Evolutionary conservation across 306 rosid species (phyloP), one percentile per base, ranked within the genome.

Genomic region (Chamaecrista fasciculata): DNA sequence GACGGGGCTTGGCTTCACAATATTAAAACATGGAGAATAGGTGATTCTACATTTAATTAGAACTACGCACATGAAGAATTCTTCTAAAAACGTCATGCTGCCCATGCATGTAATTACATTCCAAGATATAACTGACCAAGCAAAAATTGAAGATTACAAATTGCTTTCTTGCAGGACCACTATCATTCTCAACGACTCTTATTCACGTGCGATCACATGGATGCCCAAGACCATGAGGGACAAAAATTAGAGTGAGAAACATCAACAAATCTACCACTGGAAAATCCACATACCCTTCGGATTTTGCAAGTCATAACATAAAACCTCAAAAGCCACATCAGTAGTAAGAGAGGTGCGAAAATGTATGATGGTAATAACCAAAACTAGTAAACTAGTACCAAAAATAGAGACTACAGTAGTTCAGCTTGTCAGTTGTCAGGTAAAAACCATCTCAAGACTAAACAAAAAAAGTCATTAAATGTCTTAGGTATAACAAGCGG

Each of bases 161-260:
- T 20, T 28, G 39, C 62, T 56, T 7, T 53, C n/a, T 33, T 15
- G 53, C 11, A 59, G 74, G 78, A 78, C 78, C 81, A 78, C 59
- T 36, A 23, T 76, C 53, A 31, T 36, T 62, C 67, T 70, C 52
- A 31, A 33, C 46, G 60, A 63, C 19, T 70, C 50, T 48, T 44
- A 43, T 58, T 50, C 81, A 70, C 76, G 36, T 77, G 63, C 24
- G 14, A 47, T 56, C 77, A 70, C 71, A 26, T 70, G 75, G 74
- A 26, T 49, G 7, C 12, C 21, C 48, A 62, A 70, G 46, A 36
- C 57, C 44, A 21, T 5, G 20, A 28, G 44, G 65, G 64, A 53
- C 46, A 42, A 58, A 49, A 72, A 28, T 47, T 37, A 66, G 50
- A 11, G 61, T 8, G 4, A 42, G 59, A 39, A 20, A n/a, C 21